Conservation (phyloP, 805 yeast species). For the Candida pini region DNA sequence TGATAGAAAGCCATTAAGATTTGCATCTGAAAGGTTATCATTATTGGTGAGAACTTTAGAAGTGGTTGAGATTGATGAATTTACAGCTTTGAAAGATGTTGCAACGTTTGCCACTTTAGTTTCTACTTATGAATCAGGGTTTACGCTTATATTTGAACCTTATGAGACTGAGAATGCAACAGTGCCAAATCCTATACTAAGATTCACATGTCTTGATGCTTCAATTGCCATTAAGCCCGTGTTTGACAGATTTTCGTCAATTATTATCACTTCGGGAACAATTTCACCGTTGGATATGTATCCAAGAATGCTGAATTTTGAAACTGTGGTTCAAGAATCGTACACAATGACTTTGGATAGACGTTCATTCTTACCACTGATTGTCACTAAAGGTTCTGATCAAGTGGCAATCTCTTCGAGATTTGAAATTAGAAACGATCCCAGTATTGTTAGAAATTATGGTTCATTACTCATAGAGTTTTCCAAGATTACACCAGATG, state of each 20-base stretch:
- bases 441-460: slow-evolving; percentile 94
- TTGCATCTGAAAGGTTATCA: slow-evolving; percentile 88
- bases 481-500: slow-evolving; percentile 95
- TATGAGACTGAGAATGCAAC: slow-evolving; percentile 90
- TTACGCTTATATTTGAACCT: slow-evolving; percentile 87
- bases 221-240: slow-evolving; percentile 97
- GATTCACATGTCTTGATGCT: slow-evolving; percentile 94
- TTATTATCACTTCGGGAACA: slow-evolving; percentile 95
- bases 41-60: slow-evolving; percentile 86
- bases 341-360: slow-evolving; percentile 94
- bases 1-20: slow-evolving; percentile 84
- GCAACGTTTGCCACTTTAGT: slow-evolving; percentile 96
- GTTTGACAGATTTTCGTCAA: slow-evolving; percentile 87
- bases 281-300: slow-evolving; percentile 98
- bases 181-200: slow-evolving; percentile 92
- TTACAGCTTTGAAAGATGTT: slow-evolving; percentile 86
- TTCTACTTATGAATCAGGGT: slow-evolving; percentile 92
- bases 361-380: slow-evolving; percentile 88
- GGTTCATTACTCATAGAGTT: slow-evolving; percentile 90
- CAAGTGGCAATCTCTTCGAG: slow-evolving; percentile 96
- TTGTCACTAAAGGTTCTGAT: slow-evolving; percentile 96
- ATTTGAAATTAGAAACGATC: slow-evolving; percentile 95
- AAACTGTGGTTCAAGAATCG: slow-evolving; percentile 89
- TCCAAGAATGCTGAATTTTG: slow-evolving; percentile 92
- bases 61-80: slow-evolving; percentile 83